Percentiles rank a stretch among this genome's conserved stretches.
Conservation (phyloP, 2,329 filamentous ascomycete genomes). For the Ophiostoma populinum region DNA sequence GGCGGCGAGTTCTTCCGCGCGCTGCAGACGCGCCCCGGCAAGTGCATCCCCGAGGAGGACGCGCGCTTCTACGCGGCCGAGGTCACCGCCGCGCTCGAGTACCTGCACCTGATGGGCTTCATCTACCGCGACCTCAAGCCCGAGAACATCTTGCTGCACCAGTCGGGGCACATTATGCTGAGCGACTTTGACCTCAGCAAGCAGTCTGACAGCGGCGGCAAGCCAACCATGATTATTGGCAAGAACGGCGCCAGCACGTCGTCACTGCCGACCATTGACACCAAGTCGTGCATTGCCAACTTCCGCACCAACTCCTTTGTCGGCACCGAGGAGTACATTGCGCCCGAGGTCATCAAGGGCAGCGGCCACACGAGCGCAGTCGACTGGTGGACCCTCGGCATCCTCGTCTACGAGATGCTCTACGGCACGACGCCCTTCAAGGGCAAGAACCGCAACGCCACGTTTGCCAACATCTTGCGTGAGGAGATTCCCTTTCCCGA, state of each 20-base stretch:
- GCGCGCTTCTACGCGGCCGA: constrained; percentile 95
- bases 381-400: constrained; percentile 98
- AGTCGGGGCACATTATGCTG: constrained; percentile 99
- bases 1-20: constrained; percentile 97
- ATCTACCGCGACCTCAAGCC: constrained; percentile 97
- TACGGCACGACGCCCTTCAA: constrained; percentile 98
- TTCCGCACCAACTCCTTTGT: constrained; percentile 98
- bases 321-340: constrained; percentile 96
- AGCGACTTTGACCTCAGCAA: constrained; percentile 98
- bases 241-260: constrained; percentile 75
- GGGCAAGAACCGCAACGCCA: constrained; percentile 95
- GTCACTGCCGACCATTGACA: constrained; percentile 91
- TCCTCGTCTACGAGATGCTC: constrained; percentile 96
- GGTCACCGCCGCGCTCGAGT: constrained; percentile 90
- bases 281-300: constrained; percentile 93
- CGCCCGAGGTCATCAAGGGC: constrained; percentile 95
- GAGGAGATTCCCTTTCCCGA: constrained; percentile 96
- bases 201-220: constrained; percentile 88
- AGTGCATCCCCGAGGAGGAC: constrained; percentile 93
- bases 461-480: constrained; percentile 89
- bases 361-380: constrained; percentile 96
- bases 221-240: constrained; percentile 92
- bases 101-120: constrained; percentile 96
- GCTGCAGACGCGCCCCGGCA: constrained; percentile 86
- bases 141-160: constrained; percentile 94